phyloP scores from a whole-genome alignment of 1,284 basidiomycete genomes.

The Rhodotorula sp. region DNA sequence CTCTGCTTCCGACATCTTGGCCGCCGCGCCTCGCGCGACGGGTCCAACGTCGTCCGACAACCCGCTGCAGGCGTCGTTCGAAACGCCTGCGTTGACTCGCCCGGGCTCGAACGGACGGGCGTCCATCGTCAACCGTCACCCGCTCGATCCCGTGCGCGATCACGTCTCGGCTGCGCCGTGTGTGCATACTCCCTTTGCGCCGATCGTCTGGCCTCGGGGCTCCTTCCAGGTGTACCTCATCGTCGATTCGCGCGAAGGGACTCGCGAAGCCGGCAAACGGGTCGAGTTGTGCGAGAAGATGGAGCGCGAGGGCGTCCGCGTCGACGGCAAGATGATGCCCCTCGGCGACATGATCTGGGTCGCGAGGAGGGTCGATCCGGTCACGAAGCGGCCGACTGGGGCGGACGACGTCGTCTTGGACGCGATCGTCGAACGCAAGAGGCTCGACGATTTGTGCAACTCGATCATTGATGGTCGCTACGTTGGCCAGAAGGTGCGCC shows the following conservation, averaged over 20 bases:
- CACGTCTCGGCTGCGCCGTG: constrained; percentile 1
- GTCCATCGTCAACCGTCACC: constrained; percentile 32
- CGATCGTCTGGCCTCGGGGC: constrained; percentile 53
- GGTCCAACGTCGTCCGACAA: constrained; percentile 5
- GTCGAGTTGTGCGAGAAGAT: constrained; percentile 50
- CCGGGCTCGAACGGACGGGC: not conserved
- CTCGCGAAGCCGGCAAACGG: constrained; percentile 48
- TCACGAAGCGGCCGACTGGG: constrained; percentile 11
- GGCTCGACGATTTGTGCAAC: constrained; percentile 57
- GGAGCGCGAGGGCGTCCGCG: constrained; percentile 50
- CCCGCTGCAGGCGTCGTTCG: constrained; percentile 23
- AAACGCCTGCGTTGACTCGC: not conserved
- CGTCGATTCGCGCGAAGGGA: constrained; percentile 57
- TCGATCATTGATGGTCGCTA: constrained; percentile 59
- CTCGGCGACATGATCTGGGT: constrained; percentile 62
- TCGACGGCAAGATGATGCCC: constrained; percentile 55
- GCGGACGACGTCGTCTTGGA: constrained; percentile 57
- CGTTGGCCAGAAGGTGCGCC: constrained; percentile 58
- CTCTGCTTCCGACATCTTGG: not conserved
- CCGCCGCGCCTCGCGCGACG: not conserved
- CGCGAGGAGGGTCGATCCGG: constrained; percentile 50
- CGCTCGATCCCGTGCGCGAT: constrained; percentile 36
- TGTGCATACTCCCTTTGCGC: constrained; percentile 48
- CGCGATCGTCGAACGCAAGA: constrained; percentile 59
- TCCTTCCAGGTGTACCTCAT: constrained; percentile 58